Evolutionary conservation across 2,329 filamentous ascomycete genomes (phyloP).

Genomic region (Botrytis deweyae): DNA sequence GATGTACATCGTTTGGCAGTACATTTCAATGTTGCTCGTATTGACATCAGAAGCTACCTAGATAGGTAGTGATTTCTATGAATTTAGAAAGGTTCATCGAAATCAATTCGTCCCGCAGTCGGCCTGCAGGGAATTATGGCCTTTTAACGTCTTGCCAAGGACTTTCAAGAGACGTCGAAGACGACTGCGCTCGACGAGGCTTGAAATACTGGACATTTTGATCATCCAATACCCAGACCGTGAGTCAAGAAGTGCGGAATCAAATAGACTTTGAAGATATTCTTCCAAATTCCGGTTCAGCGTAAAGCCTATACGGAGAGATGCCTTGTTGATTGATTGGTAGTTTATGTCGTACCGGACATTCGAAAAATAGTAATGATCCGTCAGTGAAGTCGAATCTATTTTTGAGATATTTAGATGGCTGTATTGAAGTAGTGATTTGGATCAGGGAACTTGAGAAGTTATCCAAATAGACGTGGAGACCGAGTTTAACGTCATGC

Average conservation of each 20-base stretch:
- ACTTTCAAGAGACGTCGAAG: neutral
- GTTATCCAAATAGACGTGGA: neutral
- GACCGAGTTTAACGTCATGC: neutral
- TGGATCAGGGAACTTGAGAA: neutral
- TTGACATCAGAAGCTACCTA: neutral
- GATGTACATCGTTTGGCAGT: neutral
- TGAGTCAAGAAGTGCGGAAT: neutral
- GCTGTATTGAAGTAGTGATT: neutral
- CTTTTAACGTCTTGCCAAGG: neutral
- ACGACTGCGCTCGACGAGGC: neutral
- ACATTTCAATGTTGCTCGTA: neutral
- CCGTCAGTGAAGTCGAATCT: accelerated
- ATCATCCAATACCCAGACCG: neutral
- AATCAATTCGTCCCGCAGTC: neutral
- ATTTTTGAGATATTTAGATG: neutral
- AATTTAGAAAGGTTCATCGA: neutral
- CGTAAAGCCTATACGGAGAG: neutral
- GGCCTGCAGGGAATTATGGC: neutral
- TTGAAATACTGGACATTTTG: neutral
- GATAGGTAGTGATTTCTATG: neutral
- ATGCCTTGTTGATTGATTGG: neutral
- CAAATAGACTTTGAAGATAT: neutral
- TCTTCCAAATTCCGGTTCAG: neutral
- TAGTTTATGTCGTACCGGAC: neutral
- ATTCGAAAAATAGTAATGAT: neutral